A percentile compares a stretch with the other conserved stretches of the same genome.
Evolutionary conservation across 1,284 basidiomycete species (phyloP).

Genomic region (Lentinula novae-zelandiae): DNA sequence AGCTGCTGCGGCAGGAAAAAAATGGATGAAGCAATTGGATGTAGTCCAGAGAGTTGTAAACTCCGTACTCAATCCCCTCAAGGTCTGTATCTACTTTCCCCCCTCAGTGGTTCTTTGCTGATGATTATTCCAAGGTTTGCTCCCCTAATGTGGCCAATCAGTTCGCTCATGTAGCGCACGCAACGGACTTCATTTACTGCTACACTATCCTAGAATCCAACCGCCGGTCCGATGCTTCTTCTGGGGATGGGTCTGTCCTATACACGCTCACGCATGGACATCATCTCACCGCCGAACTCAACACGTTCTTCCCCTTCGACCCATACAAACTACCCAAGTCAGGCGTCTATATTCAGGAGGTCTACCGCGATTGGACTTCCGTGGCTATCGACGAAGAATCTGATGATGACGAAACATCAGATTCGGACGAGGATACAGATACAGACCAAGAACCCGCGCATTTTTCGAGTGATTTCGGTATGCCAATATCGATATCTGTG

Average conservation of each 20-base stretch:
- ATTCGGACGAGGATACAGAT: conserved; percentile 31
- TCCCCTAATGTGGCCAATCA: conserved; percentile 88
- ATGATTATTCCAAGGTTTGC: conserved; percentile 61
- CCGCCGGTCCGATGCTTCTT: conserved; percentile 43
- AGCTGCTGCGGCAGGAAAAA: conserved; percentile 32
- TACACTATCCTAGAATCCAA: conserved; percentile 92
- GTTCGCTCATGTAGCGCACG: conserved; percentile 92
- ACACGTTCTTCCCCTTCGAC: conserved; percentile 98
- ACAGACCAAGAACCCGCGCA: conserved; percentile 14
- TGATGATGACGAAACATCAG: conserved; percentile 59
- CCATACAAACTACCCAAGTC: conserved; percentile 88
- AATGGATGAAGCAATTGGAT: conserved; percentile 85
- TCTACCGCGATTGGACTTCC: conserved; percentile 75
- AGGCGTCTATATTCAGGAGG: conserved; percentile 59
- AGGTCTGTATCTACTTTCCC: conserved; percentile 39
- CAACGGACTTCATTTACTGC: conserved; percentile 92
- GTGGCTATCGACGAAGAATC: conserved; percentile 74
- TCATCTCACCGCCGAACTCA: conserved; percentile 67
- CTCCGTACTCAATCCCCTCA: conserved; percentile 87
- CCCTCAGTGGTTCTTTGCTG: not conserved
- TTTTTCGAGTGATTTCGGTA: conserved; percentile 10
- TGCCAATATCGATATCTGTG: conserved; percentile 26
- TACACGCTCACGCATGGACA: conserved; percentile 30
- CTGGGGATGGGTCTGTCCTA: not conserved
- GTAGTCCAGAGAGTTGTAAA: conserved; percentile 81